Base-by-base conservation (phyloP, 177 flowering plant species). In the Vitis hybrid region DNA sequence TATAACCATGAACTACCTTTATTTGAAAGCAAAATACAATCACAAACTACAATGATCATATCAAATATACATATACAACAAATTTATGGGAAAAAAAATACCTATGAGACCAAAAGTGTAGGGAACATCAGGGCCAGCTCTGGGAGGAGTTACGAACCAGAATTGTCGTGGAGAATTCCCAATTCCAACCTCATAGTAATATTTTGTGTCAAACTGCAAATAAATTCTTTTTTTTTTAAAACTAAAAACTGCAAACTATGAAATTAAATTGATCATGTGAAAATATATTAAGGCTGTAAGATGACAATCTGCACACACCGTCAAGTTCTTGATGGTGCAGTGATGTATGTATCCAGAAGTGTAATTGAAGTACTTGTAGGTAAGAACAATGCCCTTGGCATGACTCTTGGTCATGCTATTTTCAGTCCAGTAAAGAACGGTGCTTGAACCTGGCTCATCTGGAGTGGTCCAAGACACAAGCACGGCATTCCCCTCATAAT, bases 51-150 rank as follows among this genome's bases (percentile, higher is more conserved):
- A 40, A 40, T 40, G 45, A 40, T 40, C 45, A 40, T 5, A 40
- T 40, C 45, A 40, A 40, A 40, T 40, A 40, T 40, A 0, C 7
- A 40, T 7, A 4, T 40, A 40, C 6, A 40, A 40, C 45, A 40
- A 40, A 40, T 40, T 6, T 5, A 40, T 40, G 5, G 45, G 45
- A 1, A 40, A 40, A 40, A n/a, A 30, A 10, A 50, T 87, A 88
- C 92, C 92, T 58, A 88, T 82, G 65, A 88, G 81, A 60, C 90
- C 88, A 70, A 88, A 88, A 65, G 88, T 85, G 63, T 86, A 88
- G 30, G 92, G 86, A 80, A 80, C 85, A 79, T 88, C 92, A 3
- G 88, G 90, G 21, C 90, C 90, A 77, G 74, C 72, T 71, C 34
- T 66, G 6, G 88, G 90, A 76, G 92, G 92, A 62, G 92, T 85